Conservation (phyloP, 495 filamentous ascomycete species). For the Penicillium angulare region DNA sequence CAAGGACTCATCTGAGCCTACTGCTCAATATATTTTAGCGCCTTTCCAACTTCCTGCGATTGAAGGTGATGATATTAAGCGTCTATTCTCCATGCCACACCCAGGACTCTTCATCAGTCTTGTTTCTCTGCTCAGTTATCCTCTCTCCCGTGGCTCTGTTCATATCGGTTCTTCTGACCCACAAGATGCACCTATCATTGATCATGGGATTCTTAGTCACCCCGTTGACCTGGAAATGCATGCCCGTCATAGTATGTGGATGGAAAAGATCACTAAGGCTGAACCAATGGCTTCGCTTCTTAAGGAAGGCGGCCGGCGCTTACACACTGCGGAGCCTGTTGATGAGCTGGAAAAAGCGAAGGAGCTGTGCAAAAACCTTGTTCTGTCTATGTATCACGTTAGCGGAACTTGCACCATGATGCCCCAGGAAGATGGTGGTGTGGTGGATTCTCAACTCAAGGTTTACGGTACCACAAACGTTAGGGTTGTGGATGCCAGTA, state of each 20-base stretch:
- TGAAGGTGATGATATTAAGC: slow-evolving; percentile 2
- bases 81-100: slow-evolving; percentile 10
- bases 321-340: slow-evolving; percentile 6
- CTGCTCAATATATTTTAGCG: slow-evolving; percentile 16
- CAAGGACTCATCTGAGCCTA: slow-evolving; percentile 12
- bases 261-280: slow-evolving; percentile 42
- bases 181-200: slow-evolving; percentile 32
- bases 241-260: slow-evolving; percentile 41
- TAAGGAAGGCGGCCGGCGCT: slow-evolving; percentile 24
- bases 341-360: slow-evolving; percentile 10
- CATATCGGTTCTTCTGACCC: slow-evolving; percentile 44
- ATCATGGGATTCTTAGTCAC: slow-evolving; percentile 46
- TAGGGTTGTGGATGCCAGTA: slow-evolving; percentile 53
- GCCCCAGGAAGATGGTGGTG: slow-evolving; percentile 50
- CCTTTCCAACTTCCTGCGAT: slow-evolving; percentile 15
- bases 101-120: slow-evolving; percentile 41
- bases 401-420: slow-evolving; percentile 22
- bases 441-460: slow-evolving; percentile 44
- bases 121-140: slow-evolving; percentile 38
- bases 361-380: slow-evolving; percentile 9
- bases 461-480: slow-evolving; percentile 50
- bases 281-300: slow-evolving; percentile 35
- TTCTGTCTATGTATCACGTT: slow-evolving; percentile 34
- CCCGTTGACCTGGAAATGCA: slow-evolving; percentile 47
- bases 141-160: slow-evolving; percentile 53